Evolutionary conservation across 306 rosid species (phyloP).

Genomic region (Myrica gale): DNA sequence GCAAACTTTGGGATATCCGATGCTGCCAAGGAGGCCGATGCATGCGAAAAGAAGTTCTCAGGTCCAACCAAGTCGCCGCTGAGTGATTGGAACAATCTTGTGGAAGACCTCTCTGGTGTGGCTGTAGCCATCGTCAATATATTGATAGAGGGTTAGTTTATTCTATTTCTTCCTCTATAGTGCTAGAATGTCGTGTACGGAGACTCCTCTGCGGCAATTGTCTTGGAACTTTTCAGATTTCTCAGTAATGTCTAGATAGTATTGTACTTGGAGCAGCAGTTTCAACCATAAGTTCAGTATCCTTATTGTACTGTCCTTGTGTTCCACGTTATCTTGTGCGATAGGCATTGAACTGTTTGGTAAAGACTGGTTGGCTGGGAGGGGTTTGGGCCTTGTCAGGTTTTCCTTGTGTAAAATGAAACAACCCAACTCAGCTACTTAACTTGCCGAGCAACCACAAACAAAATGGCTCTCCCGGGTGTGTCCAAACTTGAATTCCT

Average conservation of each 20-base stretch:
- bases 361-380: background rate
- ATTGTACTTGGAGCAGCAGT: conserved; percentile 27
- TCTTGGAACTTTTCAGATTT: conserved; percentile 14
- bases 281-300: conserved; percentile 15
- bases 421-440: background rate
- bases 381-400: background rate
- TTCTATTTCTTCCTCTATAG: background rate
- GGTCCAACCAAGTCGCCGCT: conserved; percentile 42
- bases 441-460: no score
- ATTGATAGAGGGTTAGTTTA: conserved; percentile 41
- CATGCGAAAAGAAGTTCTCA: conserved; percentile 62
- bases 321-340: conserved; percentile 9
- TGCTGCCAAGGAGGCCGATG: conserved; percentile 56
- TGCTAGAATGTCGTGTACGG: background rate
- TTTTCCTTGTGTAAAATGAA: background rate
- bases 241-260: conserved; percentile 21
- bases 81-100: conserved; percentile 47
- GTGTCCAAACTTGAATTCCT: background rate
- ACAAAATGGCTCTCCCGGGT: background rate
- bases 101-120: conserved; percentile 53
- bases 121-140: conserved; percentile 60
- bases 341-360: background rate
- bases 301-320: conserved; percentile 2
- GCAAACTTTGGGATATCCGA: conserved; percentile 67
- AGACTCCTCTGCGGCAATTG: conserved; percentile 17